Base-by-base conservation (phyloP, 768 basidiomycete genomes). In the Tulasnella sp. region DNA sequence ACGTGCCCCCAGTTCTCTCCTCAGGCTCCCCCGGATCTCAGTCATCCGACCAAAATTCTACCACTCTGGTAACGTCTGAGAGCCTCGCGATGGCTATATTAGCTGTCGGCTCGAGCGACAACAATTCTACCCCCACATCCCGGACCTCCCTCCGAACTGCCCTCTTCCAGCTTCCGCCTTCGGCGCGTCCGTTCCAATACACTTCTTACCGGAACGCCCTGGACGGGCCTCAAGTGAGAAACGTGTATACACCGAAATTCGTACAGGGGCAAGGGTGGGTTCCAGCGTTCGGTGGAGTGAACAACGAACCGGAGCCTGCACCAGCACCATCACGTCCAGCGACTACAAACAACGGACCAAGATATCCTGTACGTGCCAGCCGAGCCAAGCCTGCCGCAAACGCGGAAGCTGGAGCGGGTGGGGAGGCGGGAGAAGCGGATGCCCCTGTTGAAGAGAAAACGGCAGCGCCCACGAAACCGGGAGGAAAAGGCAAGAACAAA, bases 151-250 rank as follows among this genome's bases (percentile, higher is more conserved):
- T 67, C 61, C 61, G 61, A 67, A 67, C 61, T 16, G 61, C 61
- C 32, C 61, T 67, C 61, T 67, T 67, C 32, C 61, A 67, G 32
- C 61, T 67, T 18, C 61, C 61, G 3, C 61, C 61, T 32, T 67
- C 61, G 61, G 61, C 61, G 61, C 61, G 61, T 67, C 61, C 61
- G 10, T 67, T 67, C 61, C 61, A 67, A 67, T 67, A 67, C 61
- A 67, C 61, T 29, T 67, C 61, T 67, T 67, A 67, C 61, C 61
- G 61, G 26, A 67, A 67, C 29, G 61, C 61, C 61, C 29, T 67
- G 16, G 32, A 67, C 29, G 61, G 61, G 23, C 61, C 61, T 67
- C 61, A 67, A 67, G 32, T 67, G 29, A 3, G 61, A 35, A 67
- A 67, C 32, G 61, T 35, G 61, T 67, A 67, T 67, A 67, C 61